These are phyloP conservation scores for Xeromyces bisporus DNA, from an alignment of 495 filamentous ascomycete genomes.

Conservation along the genomic window DNA sequence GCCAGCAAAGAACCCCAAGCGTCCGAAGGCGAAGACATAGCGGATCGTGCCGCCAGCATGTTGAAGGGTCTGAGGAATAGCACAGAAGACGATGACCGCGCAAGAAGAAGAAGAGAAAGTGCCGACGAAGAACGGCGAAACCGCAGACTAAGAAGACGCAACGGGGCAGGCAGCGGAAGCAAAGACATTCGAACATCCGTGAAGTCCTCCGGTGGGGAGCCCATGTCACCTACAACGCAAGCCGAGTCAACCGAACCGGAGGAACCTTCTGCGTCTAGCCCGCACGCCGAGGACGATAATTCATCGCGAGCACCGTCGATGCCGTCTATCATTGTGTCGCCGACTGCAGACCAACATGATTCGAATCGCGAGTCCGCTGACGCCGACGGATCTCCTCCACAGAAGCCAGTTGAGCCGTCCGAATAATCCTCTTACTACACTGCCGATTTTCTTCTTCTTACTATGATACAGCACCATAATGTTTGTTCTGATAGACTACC, in stretches of 20 bases:
- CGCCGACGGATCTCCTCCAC: conserved; percentile 12
- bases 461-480: conserved; percentile 5
- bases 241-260: conserved; percentile 12
- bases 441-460: conserved; percentile 1
- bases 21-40: conserved; percentile 55
- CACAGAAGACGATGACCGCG: conserved; percentile 38
- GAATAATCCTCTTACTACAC: conserved; percentile 9
- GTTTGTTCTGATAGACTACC: conserved; percentile 20
- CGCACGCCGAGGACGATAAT: conserved; percentile 10
- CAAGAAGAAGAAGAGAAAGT: conserved; percentile 45
- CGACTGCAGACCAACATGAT: conserved; percentile 12
- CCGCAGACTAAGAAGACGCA: conserved; percentile 41
- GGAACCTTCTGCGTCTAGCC: conserved; percentile 12
- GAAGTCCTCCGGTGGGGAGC: too few relatives aligned
- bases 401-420: conserved; percentile 16
- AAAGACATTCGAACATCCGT: too few relatives aligned
- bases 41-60: conserved; percentile 65
- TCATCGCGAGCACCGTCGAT: conserved; percentile 10
- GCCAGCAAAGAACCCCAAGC: conserved; percentile 23
- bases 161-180: conserved; percentile 26
- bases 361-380: conserved; percentile 7
- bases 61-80: conserved; percentile 63
- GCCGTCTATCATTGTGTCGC: conserved; percentile 25
- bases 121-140: conserved; percentile 53
- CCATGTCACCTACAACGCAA: conserved; percentile 12